Percentiles rank a stretch among this genome's conserved stretches.
phyloP scores from a whole-genome alignment of 139 green algal genomes.

The Microglena sp. region DNA sequence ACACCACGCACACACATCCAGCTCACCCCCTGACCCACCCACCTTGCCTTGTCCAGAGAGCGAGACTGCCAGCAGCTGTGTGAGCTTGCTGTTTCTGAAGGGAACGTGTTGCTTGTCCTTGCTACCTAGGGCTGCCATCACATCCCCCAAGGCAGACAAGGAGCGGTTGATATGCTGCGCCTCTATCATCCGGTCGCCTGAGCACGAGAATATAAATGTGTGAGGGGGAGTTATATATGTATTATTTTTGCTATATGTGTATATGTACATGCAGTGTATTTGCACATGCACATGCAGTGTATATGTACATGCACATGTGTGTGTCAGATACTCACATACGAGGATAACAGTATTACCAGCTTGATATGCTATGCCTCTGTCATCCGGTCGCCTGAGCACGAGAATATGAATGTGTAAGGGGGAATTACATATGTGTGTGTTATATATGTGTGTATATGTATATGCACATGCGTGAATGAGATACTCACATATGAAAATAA shows the following conservation, averaged over 20 bases:
- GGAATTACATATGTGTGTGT: no score
- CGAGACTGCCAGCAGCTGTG: conserved; percentile 75
- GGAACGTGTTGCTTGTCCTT: conserved; percentile 65
- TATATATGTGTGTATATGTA: no score
- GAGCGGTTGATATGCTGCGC: conserved; percentile 80
- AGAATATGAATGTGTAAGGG: not conserved
- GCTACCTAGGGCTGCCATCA: conserved; percentile 20
- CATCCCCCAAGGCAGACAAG: conserved; percentile 59
- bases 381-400: conserved; percentile 52
- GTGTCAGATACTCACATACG: no score
- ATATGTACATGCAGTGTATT: no score
- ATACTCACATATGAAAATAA: no score
- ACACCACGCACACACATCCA: no score
- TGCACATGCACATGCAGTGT: no score
- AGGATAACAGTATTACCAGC: no score
- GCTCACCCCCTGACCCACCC: not conserved
- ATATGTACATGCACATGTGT: no score
- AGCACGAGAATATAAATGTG: not conserved
- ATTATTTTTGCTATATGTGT: no score
- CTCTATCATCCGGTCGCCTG: conserved; percentile 69
- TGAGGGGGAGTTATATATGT: no score
- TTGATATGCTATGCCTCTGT: conserved; percentile 84
- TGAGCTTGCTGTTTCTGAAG: conserved; percentile 87
- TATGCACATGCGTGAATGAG: no score
- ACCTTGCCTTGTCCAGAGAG: conserved; percentile 69